A percentile compares a stretch with the other conserved stretches of the same genome.
Conservation (phyloP, 768 basidiomycete species). For the Nidula microcarpa region DNA sequence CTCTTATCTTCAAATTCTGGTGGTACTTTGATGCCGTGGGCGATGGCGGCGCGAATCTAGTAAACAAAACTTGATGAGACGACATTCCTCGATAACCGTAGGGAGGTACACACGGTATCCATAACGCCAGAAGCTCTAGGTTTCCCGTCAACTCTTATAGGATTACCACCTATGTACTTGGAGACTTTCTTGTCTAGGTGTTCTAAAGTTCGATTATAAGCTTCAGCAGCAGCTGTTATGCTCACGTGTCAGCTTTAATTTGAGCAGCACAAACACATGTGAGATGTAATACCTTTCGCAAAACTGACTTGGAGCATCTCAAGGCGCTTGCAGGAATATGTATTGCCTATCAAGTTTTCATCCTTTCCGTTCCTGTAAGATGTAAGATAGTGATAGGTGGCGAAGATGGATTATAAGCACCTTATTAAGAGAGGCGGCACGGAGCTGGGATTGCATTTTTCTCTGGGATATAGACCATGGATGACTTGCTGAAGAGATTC, state of each 20-base stretch:
- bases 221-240: conserved; percentile 54
- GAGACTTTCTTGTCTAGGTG: conserved; percentile 63
- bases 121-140: conserved; percentile 74
- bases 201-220: conserved; percentile 59
- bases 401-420: conserved; percentile 23
- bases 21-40: conserved; percentile 71
- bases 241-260: not conserved
- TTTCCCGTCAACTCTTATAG: conserved; percentile 70
- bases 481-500: conserved; percentile 73
- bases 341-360: conserved; percentile 71
- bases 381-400: not conserved
- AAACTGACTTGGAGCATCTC: conserved; percentile 61
- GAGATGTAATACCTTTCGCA: conserved; percentile 48
- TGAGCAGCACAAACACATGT: not conserved
- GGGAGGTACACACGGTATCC: conserved; percentile 52
- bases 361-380: conserved; percentile 57
- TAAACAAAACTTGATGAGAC: not conserved
- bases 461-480: conserved; percentile 65
- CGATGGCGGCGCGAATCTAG: conserved; percentile 64
- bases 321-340: conserved; percentile 62
- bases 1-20: conserved; percentile 65
- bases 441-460: conserved; percentile 39
- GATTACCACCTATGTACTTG: conserved; percentile 64
- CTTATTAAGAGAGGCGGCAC: conserved; percentile 53
- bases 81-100: conserved; percentile 9